Percentiles rank a stretch among this genome's conserved stretches.
phyloP scores from a whole-genome alignment of 768 basidiomycete species.

The Mycena capillaripes region DNA sequence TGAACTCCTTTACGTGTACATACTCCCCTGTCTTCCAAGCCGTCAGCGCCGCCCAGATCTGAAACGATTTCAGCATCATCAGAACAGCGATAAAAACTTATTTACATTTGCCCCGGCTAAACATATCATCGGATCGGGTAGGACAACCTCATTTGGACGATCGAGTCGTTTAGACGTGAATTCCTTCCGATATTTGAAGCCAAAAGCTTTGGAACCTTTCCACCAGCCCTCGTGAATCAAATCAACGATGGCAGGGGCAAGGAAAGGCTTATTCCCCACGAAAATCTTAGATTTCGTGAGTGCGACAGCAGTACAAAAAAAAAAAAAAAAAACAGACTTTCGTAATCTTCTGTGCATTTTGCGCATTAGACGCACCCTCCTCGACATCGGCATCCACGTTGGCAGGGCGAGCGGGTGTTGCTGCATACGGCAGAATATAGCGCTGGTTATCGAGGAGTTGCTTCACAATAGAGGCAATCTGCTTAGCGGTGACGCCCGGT shows the following conservation, averaged over 20 bases:
- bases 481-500: too few species aligned
- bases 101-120: neutral
- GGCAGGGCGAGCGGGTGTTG: too few species aligned
- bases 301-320: too few species aligned
- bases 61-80: neutral
- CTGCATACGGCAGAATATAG: too few species aligned
- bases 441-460: too few species aligned
- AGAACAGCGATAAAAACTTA: neutral
- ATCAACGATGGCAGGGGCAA: slow-evolving; percentile 16
- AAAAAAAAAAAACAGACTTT: too few species aligned
- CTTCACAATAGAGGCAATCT: too few species aligned
- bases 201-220: neutral
- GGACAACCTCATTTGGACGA: slow-evolving; percentile 3
- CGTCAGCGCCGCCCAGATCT: neutral
- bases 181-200: neutral
- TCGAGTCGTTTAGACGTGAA: neutral
- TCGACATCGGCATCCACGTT: too few species aligned
- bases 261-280: neutral
- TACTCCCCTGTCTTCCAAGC: neutral
- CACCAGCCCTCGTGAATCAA: slow-evolving; percentile 14
- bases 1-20: neutral
- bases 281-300: neutral
- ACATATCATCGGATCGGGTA: slow-evolving; percentile 12
- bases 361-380: too few species aligned
- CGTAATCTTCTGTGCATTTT: too few species aligned